These are phyloP conservation scores for Colletotrichum paranaense DNA, from an alignment of 2,329 filamentous ascomycete species.

Conservation along the genomic window DNA sequence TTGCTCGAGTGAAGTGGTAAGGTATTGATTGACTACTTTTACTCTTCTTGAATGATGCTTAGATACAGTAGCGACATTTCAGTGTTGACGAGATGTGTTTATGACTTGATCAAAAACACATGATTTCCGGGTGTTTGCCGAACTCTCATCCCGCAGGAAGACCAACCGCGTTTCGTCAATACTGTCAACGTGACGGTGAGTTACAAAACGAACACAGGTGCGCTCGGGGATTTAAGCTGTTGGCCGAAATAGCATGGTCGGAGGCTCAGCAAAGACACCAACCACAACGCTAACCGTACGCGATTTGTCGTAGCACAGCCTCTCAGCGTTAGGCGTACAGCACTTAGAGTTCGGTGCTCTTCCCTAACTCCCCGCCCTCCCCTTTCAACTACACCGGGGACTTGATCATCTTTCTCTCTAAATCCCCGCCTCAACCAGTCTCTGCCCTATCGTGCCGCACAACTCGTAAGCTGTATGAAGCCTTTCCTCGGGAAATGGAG, in stretches of 20 bases:
- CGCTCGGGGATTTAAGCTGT: background rate
- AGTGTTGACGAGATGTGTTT: background rate
- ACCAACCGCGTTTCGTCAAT: background rate
- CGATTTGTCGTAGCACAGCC: background rate
- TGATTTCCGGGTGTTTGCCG: background rate
- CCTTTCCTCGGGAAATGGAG: slow-evolving; percentile 13
- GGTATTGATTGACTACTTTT: background rate
- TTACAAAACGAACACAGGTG: background rate
- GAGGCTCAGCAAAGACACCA: background rate
- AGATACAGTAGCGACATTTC: background rate
- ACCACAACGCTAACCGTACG: background rate
- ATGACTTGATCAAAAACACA: background rate
- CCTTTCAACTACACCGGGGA: background rate
- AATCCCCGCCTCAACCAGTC: slow-evolving; percentile 24
- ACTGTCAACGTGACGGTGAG: no score
- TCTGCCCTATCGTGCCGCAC: background rate
- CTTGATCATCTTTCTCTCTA: slow-evolving; percentile 19
- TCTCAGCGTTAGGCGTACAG: background rate
- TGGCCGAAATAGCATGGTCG: background rate
- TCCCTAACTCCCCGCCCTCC: slow-evolving; percentile 28
- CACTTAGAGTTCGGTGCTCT: background rate
- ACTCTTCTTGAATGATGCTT: background rate
- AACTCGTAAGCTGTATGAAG: background rate
- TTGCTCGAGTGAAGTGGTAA: background rate
- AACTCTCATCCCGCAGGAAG: background rate